phyloP scores from a whole-genome alignment of 805 yeast genomes.

The Komagataella mondaviorum region DNA sequence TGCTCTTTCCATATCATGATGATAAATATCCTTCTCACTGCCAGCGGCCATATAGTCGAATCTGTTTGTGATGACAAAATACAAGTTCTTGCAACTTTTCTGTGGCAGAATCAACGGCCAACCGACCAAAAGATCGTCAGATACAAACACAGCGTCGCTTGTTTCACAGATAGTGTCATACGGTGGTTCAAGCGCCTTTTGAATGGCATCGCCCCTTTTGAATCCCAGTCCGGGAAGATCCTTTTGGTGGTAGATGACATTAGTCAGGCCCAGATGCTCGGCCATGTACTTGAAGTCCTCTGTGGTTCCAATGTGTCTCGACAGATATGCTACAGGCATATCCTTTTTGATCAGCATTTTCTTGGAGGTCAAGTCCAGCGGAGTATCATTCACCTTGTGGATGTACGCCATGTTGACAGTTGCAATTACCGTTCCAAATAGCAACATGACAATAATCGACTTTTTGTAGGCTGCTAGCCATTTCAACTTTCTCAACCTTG shows the following conservation, averaged over 20 bases:
- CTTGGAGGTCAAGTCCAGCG: background rate
- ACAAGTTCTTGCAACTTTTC: background rate
- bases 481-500: background rate
- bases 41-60: background rate
- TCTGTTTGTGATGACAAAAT: background rate
- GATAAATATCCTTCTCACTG: background rate
- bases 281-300: background rate
- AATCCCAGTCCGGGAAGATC: background rate
- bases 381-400: background rate
- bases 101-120: background rate
- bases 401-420: background rate
- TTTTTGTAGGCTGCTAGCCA: background rate
- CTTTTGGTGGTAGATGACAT: background rate
- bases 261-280: background rate
- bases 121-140: background rate
- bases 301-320: background rate
- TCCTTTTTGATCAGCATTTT: background rate
- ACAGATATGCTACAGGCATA: background rate
- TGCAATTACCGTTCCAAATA: background rate
- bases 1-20: background rate
- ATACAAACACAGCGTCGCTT: background rate
- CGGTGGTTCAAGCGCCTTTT: background rate
- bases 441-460: background rate
- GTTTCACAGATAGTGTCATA: background rate
- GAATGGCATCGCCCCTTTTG: background rate